These are phyloP conservation scores for Ceratopteris richardii DNA, from an alignment of 75 land plant genomes.

Conservation along the genomic window DNA sequence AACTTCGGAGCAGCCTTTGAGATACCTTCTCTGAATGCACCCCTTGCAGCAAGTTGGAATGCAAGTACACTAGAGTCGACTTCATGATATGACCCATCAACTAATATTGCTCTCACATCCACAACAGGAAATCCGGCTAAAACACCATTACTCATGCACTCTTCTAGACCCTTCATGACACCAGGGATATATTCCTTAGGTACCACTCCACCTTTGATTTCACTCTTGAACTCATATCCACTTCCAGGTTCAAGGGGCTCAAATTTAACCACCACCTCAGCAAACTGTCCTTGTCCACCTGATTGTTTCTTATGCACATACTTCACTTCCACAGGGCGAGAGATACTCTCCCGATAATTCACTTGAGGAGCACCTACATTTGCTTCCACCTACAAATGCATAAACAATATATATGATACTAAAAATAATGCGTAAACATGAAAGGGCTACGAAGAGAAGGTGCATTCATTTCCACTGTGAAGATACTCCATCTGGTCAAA, in stretches of 20 bases:
- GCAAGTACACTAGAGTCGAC: conserved; percentile 97
- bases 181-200: conserved; percentile 96
- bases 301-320: conserved; percentile 94
- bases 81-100: conserved; percentile 92
- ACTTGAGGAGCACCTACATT: conserved; percentile 98
- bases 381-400: conserved; percentile 77
- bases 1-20: conserved; percentile 70
- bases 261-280: conserved; percentile 72
- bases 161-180: conserved; percentile 93
- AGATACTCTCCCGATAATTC: conserved; percentile 91
- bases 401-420: too few species aligned
- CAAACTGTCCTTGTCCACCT: conserved; percentile 94
- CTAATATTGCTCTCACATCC: conserved; percentile 74
- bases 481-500: too few species aligned
- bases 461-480: too few species aligned
- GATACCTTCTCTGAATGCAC: conserved; percentile 92
- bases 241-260: conserved; percentile 78
- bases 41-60: conserved; percentile 94
- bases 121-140: conserved; percentile 92
- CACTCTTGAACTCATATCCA: conserved; percentile 97
- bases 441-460: too few species aligned
- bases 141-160: conserved; percentile 84
- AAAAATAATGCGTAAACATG: too few species aligned
- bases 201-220: conserved; percentile 93
- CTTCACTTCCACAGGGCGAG: conserved; percentile 53